These are phyloP conservation scores for Tympanopsis confertula DNA, from an alignment of 2,329 filamentous ascomycete species.

Conservation along the genomic window DNA sequence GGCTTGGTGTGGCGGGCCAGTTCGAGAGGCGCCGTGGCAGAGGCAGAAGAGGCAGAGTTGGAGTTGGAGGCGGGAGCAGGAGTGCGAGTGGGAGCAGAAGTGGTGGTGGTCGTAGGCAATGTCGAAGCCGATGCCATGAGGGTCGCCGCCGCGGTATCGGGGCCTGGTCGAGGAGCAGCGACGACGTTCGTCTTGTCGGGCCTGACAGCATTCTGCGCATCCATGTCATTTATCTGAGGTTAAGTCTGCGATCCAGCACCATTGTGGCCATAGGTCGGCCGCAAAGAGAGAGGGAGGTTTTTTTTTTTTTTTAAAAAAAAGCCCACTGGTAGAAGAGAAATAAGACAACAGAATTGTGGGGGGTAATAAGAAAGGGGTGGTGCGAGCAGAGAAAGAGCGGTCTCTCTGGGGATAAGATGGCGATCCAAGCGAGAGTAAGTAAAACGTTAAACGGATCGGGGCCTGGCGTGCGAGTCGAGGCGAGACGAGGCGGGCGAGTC, in stretches of 20 bases:
- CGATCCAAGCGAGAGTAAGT: no score
- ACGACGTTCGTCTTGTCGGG: constrained; percentile 47
- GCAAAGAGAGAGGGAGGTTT: constrained; percentile 5
- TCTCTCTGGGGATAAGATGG: no score
- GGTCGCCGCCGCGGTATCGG: constrained; percentile 9
- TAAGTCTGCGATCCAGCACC: constrained; percentile 38
- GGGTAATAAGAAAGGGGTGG: no score
- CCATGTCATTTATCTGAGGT: constrained; percentile 52
- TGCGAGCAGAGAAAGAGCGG: no score
- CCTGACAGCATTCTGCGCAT: constrained; percentile 58
- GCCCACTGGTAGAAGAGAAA: no score
- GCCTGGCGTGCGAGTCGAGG: no score
- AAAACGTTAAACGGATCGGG: no score
- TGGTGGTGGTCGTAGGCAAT: constrained; percentile 17
- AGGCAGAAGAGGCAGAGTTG: not conserved
- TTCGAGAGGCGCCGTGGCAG: not conserved
- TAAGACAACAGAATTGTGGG: no score
- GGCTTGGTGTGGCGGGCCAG: constrained; percentile 9
- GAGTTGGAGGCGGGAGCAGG: no score
- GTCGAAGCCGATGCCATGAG: constrained; percentile 9
- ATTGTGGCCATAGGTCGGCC: constrained; percentile 38
- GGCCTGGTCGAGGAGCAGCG: constrained; percentile 36
- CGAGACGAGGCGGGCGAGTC: no score
- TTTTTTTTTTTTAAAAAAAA: not conserved
- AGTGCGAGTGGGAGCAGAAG: no score